Conservation (phyloP, 2,329 filamentous ascomycete species). For the Trichothecium sympodiale region DNA sequence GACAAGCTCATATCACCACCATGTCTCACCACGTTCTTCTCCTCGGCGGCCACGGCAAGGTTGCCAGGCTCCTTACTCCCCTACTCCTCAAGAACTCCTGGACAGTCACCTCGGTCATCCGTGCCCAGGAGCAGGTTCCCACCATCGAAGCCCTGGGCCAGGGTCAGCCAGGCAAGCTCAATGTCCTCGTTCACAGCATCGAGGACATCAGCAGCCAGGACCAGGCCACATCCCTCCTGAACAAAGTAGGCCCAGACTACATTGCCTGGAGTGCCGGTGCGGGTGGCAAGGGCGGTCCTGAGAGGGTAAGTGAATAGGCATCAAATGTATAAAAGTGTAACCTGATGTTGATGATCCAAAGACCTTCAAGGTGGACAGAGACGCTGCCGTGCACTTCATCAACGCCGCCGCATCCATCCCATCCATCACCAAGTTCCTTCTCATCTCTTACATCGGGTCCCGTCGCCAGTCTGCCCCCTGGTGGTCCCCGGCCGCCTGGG, state of each 20-base stretch:
- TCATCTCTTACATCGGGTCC: conserved; percentile 50
- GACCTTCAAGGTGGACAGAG: conserved; percentile 49
- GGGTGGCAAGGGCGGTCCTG: conserved; percentile 46
- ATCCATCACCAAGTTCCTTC: conserved; percentile 48
- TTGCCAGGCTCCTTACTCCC: conserved; percentile 64
- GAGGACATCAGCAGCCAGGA: conserved; percentile 53
- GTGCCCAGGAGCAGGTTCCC: conserved; percentile 54
- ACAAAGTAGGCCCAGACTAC: conserved; percentile 51
- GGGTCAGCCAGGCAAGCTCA: conserved; percentile 50
- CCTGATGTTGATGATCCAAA: conserved; percentile 14
- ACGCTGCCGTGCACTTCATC: conserved; percentile 53
- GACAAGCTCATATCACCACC: no score
- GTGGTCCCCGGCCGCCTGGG: conserved; percentile 42
- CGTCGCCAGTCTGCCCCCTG: conserved; percentile 40
- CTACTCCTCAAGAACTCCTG: conserved; percentile 64
- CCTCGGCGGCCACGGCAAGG: conserved; percentile 72
- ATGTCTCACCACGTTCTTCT: conserved; percentile 50
- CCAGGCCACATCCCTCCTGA: conserved; percentile 52
- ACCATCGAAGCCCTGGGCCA: conserved; percentile 52
- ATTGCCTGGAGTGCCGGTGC: conserved; percentile 59
- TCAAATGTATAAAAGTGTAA: conserved; percentile 4
- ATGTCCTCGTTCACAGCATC: conserved; percentile 59
- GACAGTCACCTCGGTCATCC: conserved; percentile 70
- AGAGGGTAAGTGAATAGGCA: conserved; percentile 22
- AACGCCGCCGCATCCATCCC: conserved; percentile 44